phyloP scores from a whole-genome alignment of 495 filamentous ascomycete genomes.

The Aspergillus cavernicola region DNA sequence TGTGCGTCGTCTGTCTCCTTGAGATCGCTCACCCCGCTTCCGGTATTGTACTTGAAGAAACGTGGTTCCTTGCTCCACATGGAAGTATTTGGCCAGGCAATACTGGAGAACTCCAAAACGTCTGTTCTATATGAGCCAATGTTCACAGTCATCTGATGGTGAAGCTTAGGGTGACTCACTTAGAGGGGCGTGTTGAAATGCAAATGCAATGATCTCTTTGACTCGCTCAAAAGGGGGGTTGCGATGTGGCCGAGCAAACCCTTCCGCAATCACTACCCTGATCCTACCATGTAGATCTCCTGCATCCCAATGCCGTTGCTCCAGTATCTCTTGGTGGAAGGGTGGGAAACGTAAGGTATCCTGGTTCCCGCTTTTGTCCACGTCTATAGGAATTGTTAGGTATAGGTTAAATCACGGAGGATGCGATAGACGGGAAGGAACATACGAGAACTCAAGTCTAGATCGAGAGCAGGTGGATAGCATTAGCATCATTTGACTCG shows the following conservation, averaged over 20 bases:
- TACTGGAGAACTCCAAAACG: slow-evolving; percentile 69
- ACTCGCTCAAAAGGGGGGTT: slow-evolving; percentile 62
- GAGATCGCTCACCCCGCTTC: slow-evolving; percentile 15
- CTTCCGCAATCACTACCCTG: slow-evolving; percentile 75
- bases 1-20: slow-evolving; percentile 41
- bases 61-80: slow-evolving; percentile 62
- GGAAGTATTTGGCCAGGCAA: slow-evolving; percentile 74
- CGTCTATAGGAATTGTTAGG: slow-evolving; percentile 37
- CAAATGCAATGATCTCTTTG: slow-evolving; percentile 72
- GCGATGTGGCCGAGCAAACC: slow-evolving; percentile 49
- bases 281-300: slow-evolving; percentile 69
- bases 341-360: slow-evolving; percentile 66
- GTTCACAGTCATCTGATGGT: background rate
- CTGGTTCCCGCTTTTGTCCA: slow-evolving; percentile 58
- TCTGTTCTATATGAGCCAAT: slow-evolving; percentile 37
- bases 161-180: slow-evolving; percentile 42
- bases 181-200: slow-evolving; percentile 82
- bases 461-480: background rate
- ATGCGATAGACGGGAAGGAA: background rate
- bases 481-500: background rate
- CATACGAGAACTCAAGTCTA: slow-evolving; percentile 21
- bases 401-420: background rate
- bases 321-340: slow-evolving; percentile 68
- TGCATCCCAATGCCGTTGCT: slow-evolving; percentile 69
- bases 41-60: slow-evolving; percentile 33